Evolutionary conservation across 768 basidiomycete species (phyloP), one percentile per base, ranked within the genome.

Genomic region (Flagelloscypha sp.): DNA sequence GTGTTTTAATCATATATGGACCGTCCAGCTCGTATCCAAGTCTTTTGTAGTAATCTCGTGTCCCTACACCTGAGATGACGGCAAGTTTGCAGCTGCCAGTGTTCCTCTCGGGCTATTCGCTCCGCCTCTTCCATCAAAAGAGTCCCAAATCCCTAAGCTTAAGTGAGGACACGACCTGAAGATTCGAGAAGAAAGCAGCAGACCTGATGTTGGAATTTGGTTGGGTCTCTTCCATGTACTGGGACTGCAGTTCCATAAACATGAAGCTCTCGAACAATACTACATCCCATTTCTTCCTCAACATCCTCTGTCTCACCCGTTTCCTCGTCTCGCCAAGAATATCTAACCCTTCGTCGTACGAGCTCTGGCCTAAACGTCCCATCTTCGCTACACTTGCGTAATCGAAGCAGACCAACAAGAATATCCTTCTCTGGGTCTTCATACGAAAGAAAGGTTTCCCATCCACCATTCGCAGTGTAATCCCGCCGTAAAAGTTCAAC

Each of bases 391-490:
- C 95, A 97, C 55, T 93, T 97, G 33, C 95, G 70, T 48, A 99
- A 63, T 21, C 95, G 76, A 24, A 99, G 68, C 19, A 99, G 62
- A 15, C 95, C 95, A 41, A 99, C 79, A 29, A 99, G 77, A 56
- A 99, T 98, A 50, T 99, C 95, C 36, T 76, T 78, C 58, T 92
- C 90, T 5, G 95, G 94, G 56, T 99, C 95, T 62, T 99, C 95
- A 54, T 98, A 99, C 19, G 93, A 94, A 5, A 99, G 63, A 74
- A 99, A 99, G 2, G 95, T 98, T 63, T 99, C 95, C 95, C 95
- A 99, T 30, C 95, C 93, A 5, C 93, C 94, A 52, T 98, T 99
- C 20, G 95, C 95, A 3, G 84, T 66, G 57, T 99, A 99, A 55
- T 99, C 95, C 25, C 95, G 72, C 39, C 95, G 76, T 22, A 99